Evolutionary conservation across 148 eudicot species (phyloP).

Genomic region (Pharnaceum exiguum): DNA sequence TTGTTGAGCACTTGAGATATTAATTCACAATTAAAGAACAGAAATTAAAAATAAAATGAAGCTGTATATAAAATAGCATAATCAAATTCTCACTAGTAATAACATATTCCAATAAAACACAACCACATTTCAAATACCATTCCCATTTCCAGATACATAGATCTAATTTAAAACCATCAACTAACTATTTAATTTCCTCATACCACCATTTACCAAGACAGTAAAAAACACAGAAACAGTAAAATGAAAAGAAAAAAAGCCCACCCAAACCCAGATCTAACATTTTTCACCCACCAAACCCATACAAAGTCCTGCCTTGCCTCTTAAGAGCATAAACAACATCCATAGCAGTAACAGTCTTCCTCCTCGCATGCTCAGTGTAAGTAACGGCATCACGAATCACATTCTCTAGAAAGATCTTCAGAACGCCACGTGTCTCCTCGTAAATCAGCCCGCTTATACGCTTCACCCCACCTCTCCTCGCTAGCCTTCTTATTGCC

Average conservation of each 20-base stretch:
- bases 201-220: too few species aligned
- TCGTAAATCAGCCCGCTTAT: conserved; percentile 25
- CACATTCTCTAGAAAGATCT: conserved; percentile 24
- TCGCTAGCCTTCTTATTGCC: conserved; percentile 18
- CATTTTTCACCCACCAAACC: conserved; percentile 19
- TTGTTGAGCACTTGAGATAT: too few species aligned
- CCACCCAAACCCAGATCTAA: background rate
- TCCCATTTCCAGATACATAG: too few species aligned
- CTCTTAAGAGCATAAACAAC: conserved; percentile 28
- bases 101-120: too few species aligned
- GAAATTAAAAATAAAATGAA: too few species aligned
- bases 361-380: conserved; percentile 23
- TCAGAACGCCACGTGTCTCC: conserved; percentile 21
- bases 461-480: conserved; percentile 22
- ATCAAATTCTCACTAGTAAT: too few species aligned
- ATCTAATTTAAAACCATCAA: background rate
- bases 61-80: too few species aligned
- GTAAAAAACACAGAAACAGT: background rate
- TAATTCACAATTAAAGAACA: too few species aligned
- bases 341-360: conserved; percentile 29
- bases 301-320: conserved; percentile 25
- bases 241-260: background rate
- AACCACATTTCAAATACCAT: too few species aligned
- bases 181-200: too few species aligned
- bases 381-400: conserved; percentile 25